phyloP scores from a whole-genome alignment of 139 green algal genomes.

The Klebsormidium nitens region DNA sequence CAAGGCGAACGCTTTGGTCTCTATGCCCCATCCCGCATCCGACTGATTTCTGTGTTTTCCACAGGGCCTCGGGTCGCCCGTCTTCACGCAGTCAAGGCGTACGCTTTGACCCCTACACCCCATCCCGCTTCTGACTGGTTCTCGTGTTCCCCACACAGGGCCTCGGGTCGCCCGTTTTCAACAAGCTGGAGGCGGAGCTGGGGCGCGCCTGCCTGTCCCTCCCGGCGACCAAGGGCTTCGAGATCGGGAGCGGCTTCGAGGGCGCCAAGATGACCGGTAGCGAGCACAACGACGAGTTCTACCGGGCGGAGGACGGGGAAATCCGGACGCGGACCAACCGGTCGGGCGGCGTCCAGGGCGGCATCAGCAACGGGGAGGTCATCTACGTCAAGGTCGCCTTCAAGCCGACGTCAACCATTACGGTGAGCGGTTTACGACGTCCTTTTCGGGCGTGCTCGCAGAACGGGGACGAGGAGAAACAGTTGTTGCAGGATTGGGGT shows the following conservation, averaged over 20 bases:
- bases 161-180: constrained; percentile 90
- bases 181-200: constrained; percentile 98
- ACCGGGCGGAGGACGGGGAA: constrained; percentile 62
- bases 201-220: constrained; percentile 92
- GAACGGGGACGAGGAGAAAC: not conserved
- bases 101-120: constrained; percentile 50
- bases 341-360: constrained; percentile 52
- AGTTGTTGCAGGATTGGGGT: no score
- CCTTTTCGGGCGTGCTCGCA: not conserved
- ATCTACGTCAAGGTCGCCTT: constrained; percentile 94
- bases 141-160: constrained; percentile 46
- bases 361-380: constrained; percentile 94
- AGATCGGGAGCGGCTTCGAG: constrained; percentile 93
- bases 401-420: constrained; percentile 98
- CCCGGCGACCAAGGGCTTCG: constrained; percentile 96
- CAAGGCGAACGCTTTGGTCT: no score
- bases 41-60: no score
- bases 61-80: no score
- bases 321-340: constrained; percentile 90
- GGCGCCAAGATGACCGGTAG: constrained; percentile 70
- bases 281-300: constrained; percentile 97
- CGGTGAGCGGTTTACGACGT: constrained; percentile 33
- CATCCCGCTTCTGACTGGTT: not conserved
- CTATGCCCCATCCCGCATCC: no score
- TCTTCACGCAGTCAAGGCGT: no score